These are phyloP conservation scores for Septoria petroselini DNA, from an alignment of 2,329 filamentous ascomycete species.

Conservation along the genomic window DNA sequence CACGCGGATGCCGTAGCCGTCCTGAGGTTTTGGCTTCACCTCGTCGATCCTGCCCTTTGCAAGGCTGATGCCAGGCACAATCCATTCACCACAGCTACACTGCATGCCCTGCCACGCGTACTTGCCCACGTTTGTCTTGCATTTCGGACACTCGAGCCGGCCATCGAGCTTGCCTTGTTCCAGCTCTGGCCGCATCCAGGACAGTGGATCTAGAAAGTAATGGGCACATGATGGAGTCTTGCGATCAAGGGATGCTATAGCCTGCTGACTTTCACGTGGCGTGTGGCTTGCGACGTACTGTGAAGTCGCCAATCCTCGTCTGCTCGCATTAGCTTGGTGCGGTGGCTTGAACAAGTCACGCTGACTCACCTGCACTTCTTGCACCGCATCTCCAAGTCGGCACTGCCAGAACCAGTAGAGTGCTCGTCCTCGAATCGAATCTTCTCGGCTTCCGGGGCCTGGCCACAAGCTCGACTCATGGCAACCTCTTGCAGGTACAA, in stretches of 20 bases:
- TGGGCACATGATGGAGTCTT: slow-evolving; percentile 64
- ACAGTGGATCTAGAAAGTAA: slow-evolving; percentile 85
- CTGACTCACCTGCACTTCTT: slow-evolving; percentile 75
- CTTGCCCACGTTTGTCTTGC: slow-evolving; percentile 78
- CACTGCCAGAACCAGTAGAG: slow-evolving; percentile 37
- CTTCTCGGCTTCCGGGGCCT: slow-evolving; percentile 70
- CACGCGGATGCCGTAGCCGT: slow-evolving; percentile 37
- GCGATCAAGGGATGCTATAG: slow-evolving; percentile 14
- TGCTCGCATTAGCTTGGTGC: slow-evolving; percentile 32
- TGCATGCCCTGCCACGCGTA: slow-evolving; percentile 96
- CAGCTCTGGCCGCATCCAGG: slow-evolving; percentile 90
- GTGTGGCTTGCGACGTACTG: slow-evolving; percentile 67
- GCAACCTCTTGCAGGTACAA: slow-evolving; percentile 64
- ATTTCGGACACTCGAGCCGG: slow-evolving; percentile 80
- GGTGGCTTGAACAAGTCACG: neutral
- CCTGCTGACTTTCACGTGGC: slow-evolving; percentile 19
- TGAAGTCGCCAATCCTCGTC: slow-evolving; percentile 60
- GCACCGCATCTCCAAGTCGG: slow-evolving; percentile 69
- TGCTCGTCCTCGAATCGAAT: slow-evolving; percentile 79
- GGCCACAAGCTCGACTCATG: slow-evolving; percentile 66
- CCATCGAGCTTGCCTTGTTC: slow-evolving; percentile 80
- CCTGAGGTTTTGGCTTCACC: slow-evolving; percentile 38
- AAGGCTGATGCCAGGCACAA: slow-evolving; percentile 85
- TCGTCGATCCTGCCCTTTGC: slow-evolving; percentile 81
- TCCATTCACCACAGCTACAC: slow-evolving; percentile 87